These are phyloP conservation scores for Ramalina peruviana DNA, from an alignment of 495 filamentous ascomycete species.

Conservation along the genomic window DNA sequence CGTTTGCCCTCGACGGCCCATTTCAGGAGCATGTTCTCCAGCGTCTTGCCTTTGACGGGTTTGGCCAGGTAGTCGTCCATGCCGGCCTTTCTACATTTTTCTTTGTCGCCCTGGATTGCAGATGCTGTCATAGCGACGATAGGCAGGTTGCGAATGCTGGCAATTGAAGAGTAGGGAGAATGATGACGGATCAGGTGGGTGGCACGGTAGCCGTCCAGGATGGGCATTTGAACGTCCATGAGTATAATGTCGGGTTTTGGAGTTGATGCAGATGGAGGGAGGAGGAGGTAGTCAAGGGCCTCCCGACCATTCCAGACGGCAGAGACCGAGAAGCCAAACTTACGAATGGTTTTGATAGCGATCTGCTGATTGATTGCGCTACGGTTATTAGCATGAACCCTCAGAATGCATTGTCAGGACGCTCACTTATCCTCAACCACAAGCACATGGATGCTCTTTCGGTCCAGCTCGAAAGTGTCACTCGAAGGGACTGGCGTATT, in stretches of 20 bases:
- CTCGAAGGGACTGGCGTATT: neutral
- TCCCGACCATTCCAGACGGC: conserved; percentile 66
- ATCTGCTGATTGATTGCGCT: conserved; percentile 65
- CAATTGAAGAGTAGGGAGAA: conserved; percentile 36
- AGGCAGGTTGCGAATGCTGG: conserved; percentile 39
- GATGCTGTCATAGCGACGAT: conserved; percentile 75
- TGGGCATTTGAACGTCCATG: conserved; percentile 81
- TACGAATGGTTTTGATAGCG: conserved; percentile 57
- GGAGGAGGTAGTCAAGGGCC: conserved; percentile 51
- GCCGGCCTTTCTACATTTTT: conserved; percentile 61
- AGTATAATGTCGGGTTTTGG: conserved; percentile 60
- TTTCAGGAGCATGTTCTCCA: conserved; percentile 59
- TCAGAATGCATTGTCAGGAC: neutral
- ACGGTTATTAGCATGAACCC: conserved; percentile 14
- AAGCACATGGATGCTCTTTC: conserved; percentile 45
- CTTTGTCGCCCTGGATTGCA: conserved; percentile 66
- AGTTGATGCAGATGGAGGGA: conserved; percentile 19
- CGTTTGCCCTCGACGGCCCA: conserved; percentile 25
- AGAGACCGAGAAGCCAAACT: conserved; percentile 56
- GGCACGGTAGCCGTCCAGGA: conserved; percentile 66
- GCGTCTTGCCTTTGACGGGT: conserved; percentile 50
- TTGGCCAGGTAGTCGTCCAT: conserved; percentile 82
- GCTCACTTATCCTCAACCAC: conserved; percentile 68
- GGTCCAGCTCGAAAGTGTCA: conserved; percentile 14
- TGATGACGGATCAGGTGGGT: conserved; percentile 57